Conservation (phyloP, 148 eudicot genomes). For the Amaranthus hypochondriacus region DNA sequence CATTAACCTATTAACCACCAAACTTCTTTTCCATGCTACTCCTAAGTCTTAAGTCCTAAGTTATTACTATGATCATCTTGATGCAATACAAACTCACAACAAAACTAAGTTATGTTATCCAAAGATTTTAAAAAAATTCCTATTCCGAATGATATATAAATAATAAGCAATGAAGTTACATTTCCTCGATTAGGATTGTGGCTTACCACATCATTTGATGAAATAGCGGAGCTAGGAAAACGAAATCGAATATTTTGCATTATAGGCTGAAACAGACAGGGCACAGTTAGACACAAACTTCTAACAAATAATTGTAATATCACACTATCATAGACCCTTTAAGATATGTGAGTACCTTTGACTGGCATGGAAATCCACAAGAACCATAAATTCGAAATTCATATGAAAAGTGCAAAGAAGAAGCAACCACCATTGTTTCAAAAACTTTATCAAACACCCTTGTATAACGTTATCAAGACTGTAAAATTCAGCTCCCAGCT, state of each 20-base stretch:
- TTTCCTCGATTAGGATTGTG: background rate
- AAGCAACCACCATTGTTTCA: slow-evolving; percentile 31
- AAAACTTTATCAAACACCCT: background rate
- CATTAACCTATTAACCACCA: no score
- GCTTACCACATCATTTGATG: slow-evolving; percentile 11
- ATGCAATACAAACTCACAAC: background rate
- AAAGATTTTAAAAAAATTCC: background rate
- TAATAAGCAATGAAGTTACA: background rate
- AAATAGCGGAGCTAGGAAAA: slow-evolving; percentile 6
- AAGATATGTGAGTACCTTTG: slow-evolving; percentile 10
- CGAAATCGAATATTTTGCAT: slow-evolving; percentile 9
- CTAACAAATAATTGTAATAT: background rate
- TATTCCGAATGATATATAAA: background rate
- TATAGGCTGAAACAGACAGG: slow-evolving; percentile 2
- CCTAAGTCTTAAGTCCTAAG: no score
- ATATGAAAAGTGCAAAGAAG: slow-evolving; percentile 28
- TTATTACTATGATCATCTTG: no score
- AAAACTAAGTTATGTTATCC: background rate
- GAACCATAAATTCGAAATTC: slow-evolving; percentile 16
- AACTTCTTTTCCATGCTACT: no score
- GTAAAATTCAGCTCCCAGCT: slow-evolving; percentile 3
- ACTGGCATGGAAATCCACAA: slow-evolving; percentile 16
- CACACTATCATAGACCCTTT: background rate
- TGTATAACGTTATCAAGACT: background rate
- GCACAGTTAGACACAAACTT: background rate